phyloP scores from a whole-genome alignment of 2,329 filamentous ascomycete species.

The Colletotrichum noveboracense region DNA sequence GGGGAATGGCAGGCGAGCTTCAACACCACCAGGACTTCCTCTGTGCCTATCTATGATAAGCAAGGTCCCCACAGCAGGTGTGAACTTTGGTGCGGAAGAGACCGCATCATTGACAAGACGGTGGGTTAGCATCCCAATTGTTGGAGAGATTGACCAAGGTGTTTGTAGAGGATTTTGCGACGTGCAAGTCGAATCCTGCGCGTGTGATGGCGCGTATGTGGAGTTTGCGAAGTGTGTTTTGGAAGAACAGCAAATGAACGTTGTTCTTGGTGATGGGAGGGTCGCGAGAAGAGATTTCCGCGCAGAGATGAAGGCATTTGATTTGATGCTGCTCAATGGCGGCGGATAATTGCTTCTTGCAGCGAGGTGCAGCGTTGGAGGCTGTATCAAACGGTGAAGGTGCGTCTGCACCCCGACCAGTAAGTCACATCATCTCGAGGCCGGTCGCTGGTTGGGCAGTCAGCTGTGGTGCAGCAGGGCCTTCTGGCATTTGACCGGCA shows the following conservation, averaged over 20 bases:
- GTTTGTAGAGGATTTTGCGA: neutral
- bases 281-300: neutral
- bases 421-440: neutral
- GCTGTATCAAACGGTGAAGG: neutral
- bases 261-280: neutral
- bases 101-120: constrained; percentile 21
- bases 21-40: neutral
- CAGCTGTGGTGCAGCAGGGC: neutral
- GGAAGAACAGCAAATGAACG: neutral
- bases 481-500: constrained; percentile 14
- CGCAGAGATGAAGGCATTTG: neutral
- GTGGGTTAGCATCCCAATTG: constrained; percentile 3
- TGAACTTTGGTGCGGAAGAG: neutral
- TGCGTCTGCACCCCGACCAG: neutral
- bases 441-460: neutral
- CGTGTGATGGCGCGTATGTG: neutral
- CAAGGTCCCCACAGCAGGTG: neutral
- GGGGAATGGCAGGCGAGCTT: neutral
- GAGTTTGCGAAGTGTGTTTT: neutral
- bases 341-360: neutral
- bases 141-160: neutral
- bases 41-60: neutral
- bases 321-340: neutral
- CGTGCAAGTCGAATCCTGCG: neutral
- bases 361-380: constrained; percentile 6